Percentiles rank a stretch among this genome's conserved stretches.
Evolutionary conservation across 2,329 filamentous ascomycete genomes (phyloP).

Genomic region (Calonectria hawksworthii): DNA sequence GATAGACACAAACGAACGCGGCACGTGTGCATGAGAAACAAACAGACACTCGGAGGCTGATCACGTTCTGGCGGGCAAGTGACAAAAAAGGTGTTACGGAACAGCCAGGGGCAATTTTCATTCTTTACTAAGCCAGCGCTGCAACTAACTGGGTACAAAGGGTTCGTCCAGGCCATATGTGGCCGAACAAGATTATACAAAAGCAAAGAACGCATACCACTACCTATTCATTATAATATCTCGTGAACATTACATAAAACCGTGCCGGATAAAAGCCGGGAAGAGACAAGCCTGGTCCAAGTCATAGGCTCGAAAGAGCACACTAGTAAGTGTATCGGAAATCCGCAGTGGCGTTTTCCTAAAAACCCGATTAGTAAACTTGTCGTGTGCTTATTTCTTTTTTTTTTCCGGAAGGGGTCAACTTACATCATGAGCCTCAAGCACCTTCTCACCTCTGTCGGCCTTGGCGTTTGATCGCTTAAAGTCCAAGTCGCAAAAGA

Average conservation of each 20-base stretch:
- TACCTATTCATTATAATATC: constrained; percentile 5
- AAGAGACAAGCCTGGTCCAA: background rate
- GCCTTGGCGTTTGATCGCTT: constrained; percentile 62
- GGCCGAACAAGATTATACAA: background rate
- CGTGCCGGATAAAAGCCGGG: background rate
- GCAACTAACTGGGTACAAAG: background rate
- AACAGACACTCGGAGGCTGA: background rate
- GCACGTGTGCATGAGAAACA: background rate
- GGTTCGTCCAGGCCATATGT: background rate
- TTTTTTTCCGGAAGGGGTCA: background rate
- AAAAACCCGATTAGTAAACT: constrained; percentile 23
- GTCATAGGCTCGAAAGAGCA: background rate
- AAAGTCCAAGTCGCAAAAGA: constrained; percentile 57
- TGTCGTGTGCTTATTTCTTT: background rate
- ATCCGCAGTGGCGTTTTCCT: constrained; percentile 47
- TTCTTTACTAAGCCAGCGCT: background rate
- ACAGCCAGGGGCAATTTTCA: background rate
- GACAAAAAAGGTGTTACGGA: background rate
- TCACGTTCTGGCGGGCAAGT: background rate
- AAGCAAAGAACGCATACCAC: background rate
- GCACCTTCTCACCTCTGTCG: constrained; percentile 65
- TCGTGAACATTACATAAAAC: constrained; percentile 12
- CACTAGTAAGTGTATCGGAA: constrained; percentile 54
- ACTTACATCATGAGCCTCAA: constrained; percentile 66
- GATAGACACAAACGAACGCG: too few relatives aligned